A percentile compares a stretch with the other conserved stretches of the same genome.
Conservation (phyloP, 164 flowering plant genomes). For the Malania oleifera region DNA sequence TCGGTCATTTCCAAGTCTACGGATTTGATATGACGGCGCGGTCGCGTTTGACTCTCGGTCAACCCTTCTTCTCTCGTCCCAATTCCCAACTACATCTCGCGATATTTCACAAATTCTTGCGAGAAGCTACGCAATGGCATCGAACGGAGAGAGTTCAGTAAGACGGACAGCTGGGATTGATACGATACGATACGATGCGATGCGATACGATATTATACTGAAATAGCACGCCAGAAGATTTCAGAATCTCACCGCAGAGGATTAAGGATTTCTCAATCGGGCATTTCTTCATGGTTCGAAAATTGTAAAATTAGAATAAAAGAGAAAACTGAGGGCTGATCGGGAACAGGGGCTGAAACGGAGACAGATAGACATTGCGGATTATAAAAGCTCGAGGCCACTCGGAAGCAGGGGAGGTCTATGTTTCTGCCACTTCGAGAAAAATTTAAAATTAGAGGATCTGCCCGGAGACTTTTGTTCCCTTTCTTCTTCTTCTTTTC, state of each 20-base stretch:
- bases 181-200: too few relatives aligned
- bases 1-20: slow-evolving; percentile 6
- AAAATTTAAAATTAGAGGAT: too few relatives aligned
- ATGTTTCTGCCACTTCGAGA: slow-evolving; percentile 6
- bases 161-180: neutral
- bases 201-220: too few relatives aligned
- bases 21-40: slow-evolving; percentile 25
- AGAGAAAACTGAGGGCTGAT: slow-evolving; percentile 17
- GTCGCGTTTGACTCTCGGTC: slow-evolving; percentile 20
- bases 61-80: slow-evolving; percentile 6
- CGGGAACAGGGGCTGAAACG: slow-evolving; percentile 3
- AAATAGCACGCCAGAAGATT: slow-evolving; percentile 41
- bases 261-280: too few relatives aligned
- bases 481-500: neutral
- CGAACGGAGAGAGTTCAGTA: neutral
- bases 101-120: slow-evolving; percentile 8
- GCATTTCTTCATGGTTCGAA: slow-evolving; percentile 4
- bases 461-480: too few relatives aligned
- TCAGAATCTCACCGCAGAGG: slow-evolving; percentile 43
- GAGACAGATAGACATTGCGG: slow-evolving; percentile 7
- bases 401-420: neutral
- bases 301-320: slow-evolving; percentile 32
- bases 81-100: neutral
- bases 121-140: neutral
- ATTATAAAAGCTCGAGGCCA: slow-evolving; percentile 6